These are phyloP conservation scores for Skeletonema marinoi DNA, from an alignment of 108 stramenopile species.

Conservation along the genomic window DNA sequence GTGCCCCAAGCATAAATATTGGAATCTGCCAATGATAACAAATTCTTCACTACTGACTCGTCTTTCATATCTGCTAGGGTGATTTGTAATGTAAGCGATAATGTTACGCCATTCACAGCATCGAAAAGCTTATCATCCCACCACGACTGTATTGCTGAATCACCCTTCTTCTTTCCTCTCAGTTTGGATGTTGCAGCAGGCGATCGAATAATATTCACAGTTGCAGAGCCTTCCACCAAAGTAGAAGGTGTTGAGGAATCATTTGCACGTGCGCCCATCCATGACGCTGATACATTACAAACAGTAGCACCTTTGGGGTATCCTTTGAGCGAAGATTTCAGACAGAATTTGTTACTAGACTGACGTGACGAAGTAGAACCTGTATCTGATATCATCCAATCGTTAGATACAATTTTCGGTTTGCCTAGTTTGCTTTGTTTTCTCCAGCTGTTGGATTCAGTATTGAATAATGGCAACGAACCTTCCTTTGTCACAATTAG, in stretches of 20 bases:
- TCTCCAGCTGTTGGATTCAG: constrained; percentile 22
- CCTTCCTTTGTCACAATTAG: constrained; percentile 75
- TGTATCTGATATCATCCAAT: constrained; percentile 30
- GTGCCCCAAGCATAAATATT: constrained; percentile 75
- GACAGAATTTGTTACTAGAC: constrained; percentile 35
- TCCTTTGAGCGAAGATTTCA: constrained; percentile 24
- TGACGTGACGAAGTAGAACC: constrained; percentile 30
- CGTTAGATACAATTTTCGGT: constrained; percentile 9
- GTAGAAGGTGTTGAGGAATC: background rate
- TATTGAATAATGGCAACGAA: constrained; percentile 53
- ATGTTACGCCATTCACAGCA: constrained; percentile 64
- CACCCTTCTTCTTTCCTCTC: constrained; percentile 11
- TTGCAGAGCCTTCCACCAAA: constrained; percentile 11
- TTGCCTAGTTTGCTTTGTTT: background rate
- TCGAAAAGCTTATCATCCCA: constrained; percentile 57
- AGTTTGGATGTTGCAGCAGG: constrained; percentile 34
- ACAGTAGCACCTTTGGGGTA: constrained; percentile 32
- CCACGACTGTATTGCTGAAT: constrained; percentile 24
- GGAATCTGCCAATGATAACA: constrained; percentile 59
- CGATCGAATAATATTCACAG: constrained; percentile 31
- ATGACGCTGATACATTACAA: constrained; percentile 36
- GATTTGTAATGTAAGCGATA: constrained; percentile 79
- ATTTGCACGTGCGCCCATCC: constrained; percentile 12
- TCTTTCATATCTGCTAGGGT: constrained; percentile 53
- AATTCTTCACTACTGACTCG: constrained; percentile 32